Base-by-base conservation (phyloP, 1,139 yeast species). In the Wickerhamomyces sp. region DNA sequence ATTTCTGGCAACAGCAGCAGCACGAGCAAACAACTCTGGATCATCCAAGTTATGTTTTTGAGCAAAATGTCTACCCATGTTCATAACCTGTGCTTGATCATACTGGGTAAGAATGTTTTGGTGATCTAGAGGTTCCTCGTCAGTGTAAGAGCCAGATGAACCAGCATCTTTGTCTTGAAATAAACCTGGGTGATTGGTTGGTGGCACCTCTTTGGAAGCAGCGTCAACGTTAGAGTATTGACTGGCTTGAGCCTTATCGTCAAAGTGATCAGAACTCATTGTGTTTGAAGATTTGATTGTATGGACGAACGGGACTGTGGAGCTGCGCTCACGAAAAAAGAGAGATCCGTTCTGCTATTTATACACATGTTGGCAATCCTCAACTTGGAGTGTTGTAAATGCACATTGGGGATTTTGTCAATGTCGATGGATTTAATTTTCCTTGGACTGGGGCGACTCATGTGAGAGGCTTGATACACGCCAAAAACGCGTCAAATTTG, bases 1-100 rank as follows among this genome's bases (percentile, higher is more conserved):
- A 26, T 68, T 59, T 53, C 88, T 72, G 2, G 95, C 89, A 29
- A 83, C 61, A 2, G 87, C 80, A 1, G 95, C 95, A 18, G 83
- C 95, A 30, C 71, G 68, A 14, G 78, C 78, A 55, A 86, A 81
- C 33, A 77, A 59, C 10, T 81, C 89, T 1, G 69, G 64, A 46
- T 82, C 88, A 4, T 42, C 49, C 49, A 85, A 58, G 8, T 68
- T 76, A 49, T 82, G 64, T 45, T 72, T 72, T 26, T 59, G 53
- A 18, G 89, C 89, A 57, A 81, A 85, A 41, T 69, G 68, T 40
- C 82, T 66, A 18, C 91, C 95, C 78, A 82, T 78, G 40, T 66
- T 69, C 70, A 76, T 71, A 7, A 78, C 85, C 54, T 81, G 84
- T 21, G 72, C 70, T 42, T 75, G 78, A 16, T 81, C 58, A 44